Evolutionary conservation across 306 rosid species (phyloP).

Genomic region (Vigna nakashimae): DNA sequence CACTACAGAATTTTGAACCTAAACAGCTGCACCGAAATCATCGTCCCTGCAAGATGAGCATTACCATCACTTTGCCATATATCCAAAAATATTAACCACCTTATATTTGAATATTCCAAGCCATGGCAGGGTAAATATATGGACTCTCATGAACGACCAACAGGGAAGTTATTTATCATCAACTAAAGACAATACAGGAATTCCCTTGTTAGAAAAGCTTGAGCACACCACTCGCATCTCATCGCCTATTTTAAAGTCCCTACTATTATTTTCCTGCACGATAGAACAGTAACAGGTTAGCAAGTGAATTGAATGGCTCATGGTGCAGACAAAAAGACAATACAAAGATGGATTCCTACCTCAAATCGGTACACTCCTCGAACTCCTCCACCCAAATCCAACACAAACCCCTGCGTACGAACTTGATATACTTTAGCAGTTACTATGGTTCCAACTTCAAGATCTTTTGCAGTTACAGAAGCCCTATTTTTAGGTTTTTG

Average conservation of each 20-base stretch:
- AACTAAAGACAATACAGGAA: constrained; percentile 71
- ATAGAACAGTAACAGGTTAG: constrained; percentile 39
- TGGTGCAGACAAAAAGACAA: constrained; percentile 5
- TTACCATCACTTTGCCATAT: too few relatives aligned
- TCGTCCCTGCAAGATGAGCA: too few relatives aligned
- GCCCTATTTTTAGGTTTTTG: constrained; percentile 47
- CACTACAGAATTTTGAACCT: too few relatives aligned
- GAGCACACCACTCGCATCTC: constrained; percentile 71
- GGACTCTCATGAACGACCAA: constrained; percentile 16
- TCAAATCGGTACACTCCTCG: constrained; percentile 87
- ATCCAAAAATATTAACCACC: too few relatives aligned
- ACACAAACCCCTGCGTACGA: constrained; percentile 83
- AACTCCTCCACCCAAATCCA: constrained; percentile 87
- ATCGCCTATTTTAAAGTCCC: constrained; percentile 62
- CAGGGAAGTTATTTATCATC: constrained; percentile 53
- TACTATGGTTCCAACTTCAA: constrained; percentile 75
- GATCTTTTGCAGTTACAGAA: constrained; percentile 46
- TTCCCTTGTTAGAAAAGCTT: constrained; percentile 78
- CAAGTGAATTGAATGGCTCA: constrained; percentile 14
- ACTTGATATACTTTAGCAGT: constrained; percentile 79
- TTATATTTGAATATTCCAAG: background rate
- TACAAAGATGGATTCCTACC: constrained; percentile 54
- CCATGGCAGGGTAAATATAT: constrained; percentile 1
- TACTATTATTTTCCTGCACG: constrained; percentile 60
- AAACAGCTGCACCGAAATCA: too few relatives aligned